These are phyloP conservation scores for Nannizziopsis arthrosporioides DNA, from an alignment of 2,329 filamentous ascomycete genomes.

Conservation along the genomic window DNA sequence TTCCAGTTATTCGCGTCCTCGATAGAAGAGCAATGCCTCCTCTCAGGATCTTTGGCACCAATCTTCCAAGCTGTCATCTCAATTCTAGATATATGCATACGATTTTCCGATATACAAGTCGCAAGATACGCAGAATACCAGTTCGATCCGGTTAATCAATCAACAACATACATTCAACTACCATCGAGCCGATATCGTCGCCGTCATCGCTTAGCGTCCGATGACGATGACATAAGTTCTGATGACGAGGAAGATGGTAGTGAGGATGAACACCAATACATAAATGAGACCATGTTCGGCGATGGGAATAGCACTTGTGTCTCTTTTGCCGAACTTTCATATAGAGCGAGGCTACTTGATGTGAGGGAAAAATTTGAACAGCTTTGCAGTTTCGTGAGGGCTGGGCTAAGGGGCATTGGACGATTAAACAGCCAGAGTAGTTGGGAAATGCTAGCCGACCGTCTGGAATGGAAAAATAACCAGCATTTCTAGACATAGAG, in stretches of 20 bases:
- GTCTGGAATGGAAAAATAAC: conserved; percentile 46
- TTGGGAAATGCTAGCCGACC: conserved; percentile 75
- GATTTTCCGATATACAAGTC: conserved; percentile 51
- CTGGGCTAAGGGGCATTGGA: conserved; percentile 62
- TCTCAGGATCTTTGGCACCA: conserved; percentile 55
- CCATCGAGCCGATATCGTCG: conserved; percentile 2
- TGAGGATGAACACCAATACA: conserved; percentile 11
- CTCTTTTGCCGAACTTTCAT: conserved; percentile 33
- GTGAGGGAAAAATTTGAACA: conserved; percentile 54
- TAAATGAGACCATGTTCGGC: conserved; percentile 28
- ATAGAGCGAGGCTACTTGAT: conserved; percentile 43
- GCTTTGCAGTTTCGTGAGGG: conserved; percentile 56
- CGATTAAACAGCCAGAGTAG: conserved; percentile 58
- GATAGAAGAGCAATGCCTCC: conserved; percentile 56
- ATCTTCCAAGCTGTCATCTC: conserved; percentile 64
- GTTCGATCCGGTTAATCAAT: conserved; percentile 28
- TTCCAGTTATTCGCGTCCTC: conserved; percentile 54
- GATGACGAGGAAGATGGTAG: conserved; percentile 21
- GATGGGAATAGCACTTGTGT: conserved; percentile 32
- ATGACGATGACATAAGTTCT: conserved; percentile 18
- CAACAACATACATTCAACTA: conserved; percentile 14
- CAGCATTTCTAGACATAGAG: neutral
- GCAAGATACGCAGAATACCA: conserved; percentile 28
- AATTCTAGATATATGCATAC: conserved; percentile 61
- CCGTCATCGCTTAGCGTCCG: neutral